Evolutionary conservation across 2,329 filamentous ascomycete genomes (phyloP), one percentile per base, ranked within the genome.

Genomic region (Cercospora zeina): DNA sequence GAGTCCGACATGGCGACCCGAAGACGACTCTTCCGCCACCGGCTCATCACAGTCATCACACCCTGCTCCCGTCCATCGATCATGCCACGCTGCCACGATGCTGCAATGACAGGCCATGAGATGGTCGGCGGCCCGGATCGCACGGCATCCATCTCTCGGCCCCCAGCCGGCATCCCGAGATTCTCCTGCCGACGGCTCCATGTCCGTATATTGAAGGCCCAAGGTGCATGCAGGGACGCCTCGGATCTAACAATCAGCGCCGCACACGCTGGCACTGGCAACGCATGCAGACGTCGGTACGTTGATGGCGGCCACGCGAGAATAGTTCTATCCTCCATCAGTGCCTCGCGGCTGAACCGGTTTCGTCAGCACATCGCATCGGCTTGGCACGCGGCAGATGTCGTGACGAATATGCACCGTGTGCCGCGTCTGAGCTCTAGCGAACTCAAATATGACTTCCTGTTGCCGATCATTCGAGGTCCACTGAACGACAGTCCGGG

Each of bases 371-470:
- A 45, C 24, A 45, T 14, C 8, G 39, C 21, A 7, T 45, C 11
- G 21, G 19, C 39, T 45, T 45, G 39, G 39, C 39, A 45, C 39
- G 21, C 37, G 39, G 39, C 39, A 45, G 39, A 45, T 45, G 39
- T 45, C 39, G 39, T 11, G 21, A 11, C 39, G 7, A 45, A 19
- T 21, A 3, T 27, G 24, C 24, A 27, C 24, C 24, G 24, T 45
- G 39, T 45, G 47, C 24, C 47, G 47, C 13, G 47, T 50, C 27
- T n/a, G 21, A 27, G 47, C 47, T 50, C 47, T 51, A 51, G 27
- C 27, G 30, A 51, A 51, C 47, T 51, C 47, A 51, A 51, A 51
- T 51, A 31, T 31, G 30, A 31, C 47, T 33, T 51, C 47, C 27
- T 31, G 7, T 10, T 31, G 47, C 21, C 39, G 19, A 51, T 31